phyloP scores from a whole-genome alignment of 2,329 filamentous ascomycete genomes.

The Verticillium isaacii region DNA sequence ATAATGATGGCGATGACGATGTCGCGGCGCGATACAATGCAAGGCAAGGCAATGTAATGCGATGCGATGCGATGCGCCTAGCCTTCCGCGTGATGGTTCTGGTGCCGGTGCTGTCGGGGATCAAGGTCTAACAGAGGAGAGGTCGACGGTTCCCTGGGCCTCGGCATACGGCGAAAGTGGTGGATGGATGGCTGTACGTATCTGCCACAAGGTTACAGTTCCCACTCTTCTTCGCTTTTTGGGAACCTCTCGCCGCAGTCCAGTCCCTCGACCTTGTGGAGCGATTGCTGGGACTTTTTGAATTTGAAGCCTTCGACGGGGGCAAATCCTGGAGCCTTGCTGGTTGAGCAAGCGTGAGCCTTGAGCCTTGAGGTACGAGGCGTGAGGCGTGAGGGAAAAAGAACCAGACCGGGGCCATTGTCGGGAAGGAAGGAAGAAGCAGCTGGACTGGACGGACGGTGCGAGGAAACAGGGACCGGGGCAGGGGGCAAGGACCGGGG shows the following conservation, averaged over 20 bases:
- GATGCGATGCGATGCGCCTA: conserved; percentile 1
- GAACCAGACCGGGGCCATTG: not conserved
- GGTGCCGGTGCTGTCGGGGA: not conserved
- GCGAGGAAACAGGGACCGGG: not conserved
- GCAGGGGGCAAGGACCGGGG: not conserved
- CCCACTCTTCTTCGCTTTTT: not conserved
- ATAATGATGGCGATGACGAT: not conserved
- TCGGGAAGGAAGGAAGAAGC: not conserved
- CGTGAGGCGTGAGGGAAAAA: not conserved
- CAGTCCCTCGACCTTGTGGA: not conserved
- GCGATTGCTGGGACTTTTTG: not conserved
- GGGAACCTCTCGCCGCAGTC: not conserved
- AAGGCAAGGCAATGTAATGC: not conserved
- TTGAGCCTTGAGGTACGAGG: not conserved
- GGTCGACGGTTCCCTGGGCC: not conserved
- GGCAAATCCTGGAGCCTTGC: not conserved
- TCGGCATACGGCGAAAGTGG: not conserved
- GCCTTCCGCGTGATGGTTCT: not conserved
- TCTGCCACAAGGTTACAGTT: not conserved
- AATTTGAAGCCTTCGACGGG: not conserved
- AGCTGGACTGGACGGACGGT: not conserved
- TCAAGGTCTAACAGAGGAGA: not conserved
- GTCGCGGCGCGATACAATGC: not conserved
- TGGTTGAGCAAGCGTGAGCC: not conserved
- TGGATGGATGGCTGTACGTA: not conserved